Evolutionary conservation across 139 green algal genomes (phyloP).

Genomic region (Chlorella sp.): DNA sequence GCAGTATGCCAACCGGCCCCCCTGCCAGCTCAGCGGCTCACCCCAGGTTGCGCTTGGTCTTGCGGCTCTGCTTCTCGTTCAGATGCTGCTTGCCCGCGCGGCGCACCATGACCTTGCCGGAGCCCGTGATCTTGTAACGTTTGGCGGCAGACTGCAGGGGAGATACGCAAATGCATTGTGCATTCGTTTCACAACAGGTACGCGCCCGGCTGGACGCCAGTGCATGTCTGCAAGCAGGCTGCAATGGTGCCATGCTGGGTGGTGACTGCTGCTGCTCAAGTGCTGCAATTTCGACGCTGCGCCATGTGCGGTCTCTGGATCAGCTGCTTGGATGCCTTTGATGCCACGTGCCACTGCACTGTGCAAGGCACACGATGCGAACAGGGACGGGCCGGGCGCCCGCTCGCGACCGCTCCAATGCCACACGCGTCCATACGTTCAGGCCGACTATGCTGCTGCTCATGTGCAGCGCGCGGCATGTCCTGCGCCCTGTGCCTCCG

Average conservation of each 20-base stretch:
- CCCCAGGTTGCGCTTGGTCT: slow-evolving; percentile 38
- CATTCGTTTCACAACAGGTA: no score
- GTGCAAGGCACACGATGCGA: no score
- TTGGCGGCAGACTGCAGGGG: slow-evolving; percentile 79
- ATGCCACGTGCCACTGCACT: no score
- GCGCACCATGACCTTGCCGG: slow-evolving; percentile 83
- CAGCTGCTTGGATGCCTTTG: no score
- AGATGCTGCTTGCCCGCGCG: slow-evolving; percentile 91
- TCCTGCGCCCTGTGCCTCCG: no score
- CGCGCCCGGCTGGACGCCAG: background rate
- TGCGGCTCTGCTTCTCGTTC: slow-evolving; percentile 83
- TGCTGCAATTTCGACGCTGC: background rate
- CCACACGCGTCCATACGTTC: no score
- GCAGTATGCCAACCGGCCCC: no score
- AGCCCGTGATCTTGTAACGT: slow-evolving; percentile 85
- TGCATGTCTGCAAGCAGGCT: background rate
- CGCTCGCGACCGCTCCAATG: no score
- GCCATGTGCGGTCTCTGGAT: no score
- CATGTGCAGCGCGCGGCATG: background rate
- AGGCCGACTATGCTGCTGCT: background rate
- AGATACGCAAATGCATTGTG: background rate
- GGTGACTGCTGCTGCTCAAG: no score
- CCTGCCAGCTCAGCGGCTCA: background rate
- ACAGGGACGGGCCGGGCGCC: no score
- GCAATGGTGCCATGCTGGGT: no score